A percentile compares a stretch with the other conserved stretches of the same genome.
These are phyloP conservation scores for Cajanus cajan DNA, from an alignment of 306 rosid genomes.

Conservation along the genomic window DNA sequence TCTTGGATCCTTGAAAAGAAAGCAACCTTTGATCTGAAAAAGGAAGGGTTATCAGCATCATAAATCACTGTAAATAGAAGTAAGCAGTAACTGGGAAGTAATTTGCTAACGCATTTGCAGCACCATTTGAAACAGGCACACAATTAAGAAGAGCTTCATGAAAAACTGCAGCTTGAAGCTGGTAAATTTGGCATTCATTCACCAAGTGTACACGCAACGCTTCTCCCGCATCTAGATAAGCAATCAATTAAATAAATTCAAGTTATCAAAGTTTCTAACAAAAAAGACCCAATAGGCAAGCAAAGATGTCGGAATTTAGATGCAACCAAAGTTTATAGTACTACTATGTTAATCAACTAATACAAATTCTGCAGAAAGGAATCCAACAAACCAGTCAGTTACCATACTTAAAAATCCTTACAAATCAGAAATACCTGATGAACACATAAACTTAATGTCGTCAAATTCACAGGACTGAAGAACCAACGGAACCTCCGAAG, in stretches of 20 bases:
- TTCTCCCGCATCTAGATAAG: slow-evolving; percentile 57
- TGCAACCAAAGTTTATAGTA: slow-evolving; percentile 1
- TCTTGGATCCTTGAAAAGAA: slow-evolving; percentile 45
- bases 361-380: neutral
- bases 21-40: slow-evolving; percentile 51
- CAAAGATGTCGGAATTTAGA: neutral
- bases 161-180: slow-evolving; percentile 81
- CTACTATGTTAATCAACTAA: neutral
- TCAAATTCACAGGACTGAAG: slow-evolving; percentile 91
- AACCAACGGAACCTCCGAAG: slow-evolving; percentile 84
- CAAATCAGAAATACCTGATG: slow-evolving; percentile 62
- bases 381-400: neutral
- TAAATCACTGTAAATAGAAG: neutral
- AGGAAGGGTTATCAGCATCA: slow-evolving; percentile 29
- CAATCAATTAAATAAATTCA: slow-evolving; percentile 21
- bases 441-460: slow-evolving; percentile 64
- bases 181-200: slow-evolving; percentile 60
- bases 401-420: neutral
- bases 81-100: slow-evolving; percentile 7
- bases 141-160: slow-evolving; percentile 71
- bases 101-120: slow-evolving; percentile 24
- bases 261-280: neutral
- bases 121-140: slow-evolving; percentile 54
- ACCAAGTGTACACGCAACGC: slow-evolving; percentile 59
- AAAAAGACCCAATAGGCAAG: neutral